phyloP scores from a whole-genome alignment of 768 basidiomycete genomes.

The Coprinopsis cinerea region DNA sequence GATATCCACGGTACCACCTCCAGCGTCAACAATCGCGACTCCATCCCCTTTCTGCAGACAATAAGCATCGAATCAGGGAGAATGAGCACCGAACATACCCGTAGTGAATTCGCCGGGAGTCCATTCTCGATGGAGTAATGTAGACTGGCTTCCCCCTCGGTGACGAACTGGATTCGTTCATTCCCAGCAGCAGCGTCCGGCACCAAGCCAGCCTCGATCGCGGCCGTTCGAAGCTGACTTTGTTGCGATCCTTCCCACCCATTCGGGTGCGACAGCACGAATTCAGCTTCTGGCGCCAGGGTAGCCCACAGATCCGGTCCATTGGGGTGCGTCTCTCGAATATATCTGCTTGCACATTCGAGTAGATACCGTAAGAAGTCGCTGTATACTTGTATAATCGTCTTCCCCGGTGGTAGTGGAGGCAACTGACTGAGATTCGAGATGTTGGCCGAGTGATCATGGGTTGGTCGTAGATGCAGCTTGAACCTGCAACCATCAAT shows the following conservation, averaged over 20 bases:
- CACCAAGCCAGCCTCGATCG: slow-evolving; percentile 39
- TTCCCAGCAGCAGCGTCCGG: slow-evolving; percentile 23
- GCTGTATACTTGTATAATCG: slow-evolving; percentile 28
- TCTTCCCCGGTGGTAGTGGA: slow-evolving; percentile 28
- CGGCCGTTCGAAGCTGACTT: slow-evolving; percentile 40
- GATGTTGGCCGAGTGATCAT: slow-evolving; percentile 1
- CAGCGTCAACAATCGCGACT: slow-evolving; percentile 51
- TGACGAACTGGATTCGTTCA: slow-evolving; percentile 41
- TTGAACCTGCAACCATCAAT: slow-evolving; percentile 23
- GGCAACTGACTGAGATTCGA: slow-evolving; percentile 10
- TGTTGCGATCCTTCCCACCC: slow-evolving; percentile 53
- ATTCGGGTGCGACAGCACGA: slow-evolving; percentile 45
- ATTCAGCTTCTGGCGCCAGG: slow-evolving; percentile 28
- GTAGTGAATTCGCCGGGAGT: slow-evolving; percentile 10
- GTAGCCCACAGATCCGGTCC: slow-evolving; percentile 23
- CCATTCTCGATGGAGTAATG: slow-evolving; percentile 35
- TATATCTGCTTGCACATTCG: slow-evolving; percentile 28
- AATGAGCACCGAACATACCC: background rate
- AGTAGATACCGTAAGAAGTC: slow-evolving; percentile 39
- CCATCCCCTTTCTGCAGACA: slow-evolving; percentile 38
- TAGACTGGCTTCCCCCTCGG: slow-evolving; percentile 51
- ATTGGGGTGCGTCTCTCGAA: slow-evolving; percentile 31
- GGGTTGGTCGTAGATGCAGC: slow-evolving; percentile 13
- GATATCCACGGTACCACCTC: slow-evolving; percentile 56
- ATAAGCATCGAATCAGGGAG: background rate